A percentile compares a stretch with the other conserved stretches of the same genome.
phyloP scores from a whole-genome alignment of 2,329 filamentous ascomycete species.

The Microthyrium microscopicum region DNA sequence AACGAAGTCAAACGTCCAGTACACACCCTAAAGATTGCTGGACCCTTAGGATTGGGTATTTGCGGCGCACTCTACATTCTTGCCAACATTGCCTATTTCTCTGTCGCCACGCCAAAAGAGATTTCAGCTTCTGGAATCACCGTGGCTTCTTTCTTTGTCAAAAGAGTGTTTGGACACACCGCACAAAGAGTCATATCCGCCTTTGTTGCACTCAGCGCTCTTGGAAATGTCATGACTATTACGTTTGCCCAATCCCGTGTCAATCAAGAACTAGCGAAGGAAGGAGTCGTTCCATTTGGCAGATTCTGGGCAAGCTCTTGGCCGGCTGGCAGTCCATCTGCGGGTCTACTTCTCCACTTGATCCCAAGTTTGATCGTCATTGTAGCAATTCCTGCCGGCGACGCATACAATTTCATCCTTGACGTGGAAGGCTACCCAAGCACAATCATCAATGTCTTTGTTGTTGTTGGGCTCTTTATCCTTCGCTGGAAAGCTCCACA shows the following conservation, averaged over 20 bases:
- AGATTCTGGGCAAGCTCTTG: constrained; percentile 48
- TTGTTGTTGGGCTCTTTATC: constrained; percentile 19
- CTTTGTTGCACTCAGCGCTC: constrained; percentile 43
- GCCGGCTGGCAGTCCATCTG: constrained; percentile 48
- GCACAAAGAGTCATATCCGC: constrained; percentile 28
- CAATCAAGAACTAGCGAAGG: constrained; percentile 52
- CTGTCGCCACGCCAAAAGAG: constrained; percentile 41
- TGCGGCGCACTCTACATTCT: constrained; percentile 46
- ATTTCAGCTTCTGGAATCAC: constrained; percentile 42
- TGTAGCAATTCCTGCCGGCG: constrained; percentile 47
- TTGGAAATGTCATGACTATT: constrained; percentile 46
- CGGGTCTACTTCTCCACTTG: constrained; percentile 46
- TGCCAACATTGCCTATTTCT: constrained; percentile 50
- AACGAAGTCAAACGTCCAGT: constrained; percentile 39
- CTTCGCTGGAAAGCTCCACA: constrained; percentile 19
- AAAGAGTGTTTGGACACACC: constrained; percentile 41
- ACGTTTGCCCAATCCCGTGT: constrained; percentile 42
- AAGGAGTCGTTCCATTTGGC: constrained; percentile 49
- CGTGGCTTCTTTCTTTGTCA: constrained; percentile 44
- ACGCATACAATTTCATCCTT: constrained; percentile 52
- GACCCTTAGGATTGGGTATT: constrained; percentile 39
- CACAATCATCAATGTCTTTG: constrained; percentile 21
- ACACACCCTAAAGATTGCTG: constrained; percentile 38
- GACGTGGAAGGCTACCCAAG: constrained; percentile 29
- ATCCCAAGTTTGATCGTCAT: constrained; percentile 48